Conservation (phyloP, 1,284 basidiomycete genomes). For the Porodaedalea pini region DNA sequence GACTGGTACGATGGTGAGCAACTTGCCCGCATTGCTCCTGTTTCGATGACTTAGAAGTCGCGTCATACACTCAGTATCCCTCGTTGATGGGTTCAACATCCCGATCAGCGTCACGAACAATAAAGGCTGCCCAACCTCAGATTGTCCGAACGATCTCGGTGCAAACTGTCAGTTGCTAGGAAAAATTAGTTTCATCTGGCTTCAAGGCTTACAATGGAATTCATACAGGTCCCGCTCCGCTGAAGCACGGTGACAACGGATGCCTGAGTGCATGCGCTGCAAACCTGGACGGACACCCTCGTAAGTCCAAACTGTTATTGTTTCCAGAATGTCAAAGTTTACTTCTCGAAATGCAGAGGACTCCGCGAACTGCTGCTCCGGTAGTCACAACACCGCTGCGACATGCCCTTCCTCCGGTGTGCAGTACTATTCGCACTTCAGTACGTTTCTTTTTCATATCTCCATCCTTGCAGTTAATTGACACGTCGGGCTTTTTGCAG, state of each 20-base stretch:
- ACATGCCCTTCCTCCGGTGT: slow-evolving; percentile 53
- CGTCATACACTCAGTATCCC: slow-evolving; percentile 35
- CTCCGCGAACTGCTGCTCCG: slow-evolving; percentile 53
- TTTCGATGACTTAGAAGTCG: not conserved
- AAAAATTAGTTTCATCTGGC: not conserved
- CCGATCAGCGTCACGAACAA: slow-evolving; percentile 53
- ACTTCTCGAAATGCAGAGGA: slow-evolving; percentile 24
- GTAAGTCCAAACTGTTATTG: slow-evolving; percentile 24
- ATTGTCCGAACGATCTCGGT: slow-evolving; percentile 53
- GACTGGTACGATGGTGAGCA: slow-evolving; percentile 48
- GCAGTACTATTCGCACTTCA: slow-evolving; percentile 54
- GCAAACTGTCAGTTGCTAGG: slow-evolving; percentile 35
- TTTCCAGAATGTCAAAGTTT: not conserved
- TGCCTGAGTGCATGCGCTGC: slow-evolving; percentile 58
- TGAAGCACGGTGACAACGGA: slow-evolving; percentile 47
- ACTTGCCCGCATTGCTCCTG: not conserved
- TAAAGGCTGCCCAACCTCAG: slow-evolving; percentile 43
- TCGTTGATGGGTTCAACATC: slow-evolving; percentile 59
- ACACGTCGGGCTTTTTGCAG: slow-evolving; percentile 23
- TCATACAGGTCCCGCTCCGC: slow-evolving; percentile 44
- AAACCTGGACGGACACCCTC: slow-evolving; percentile 44
- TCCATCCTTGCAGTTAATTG: not conserved
- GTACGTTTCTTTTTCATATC: slow-evolving; percentile 23
- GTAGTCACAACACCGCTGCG: slow-evolving; percentile 41
- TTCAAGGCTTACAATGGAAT: not conserved